Evolutionary conservation across 2,329 filamentous ascomycete genomes (phyloP), one percentile per base, ranked within the genome.

Genomic region (Colletotrichum eleusines): DNA sequence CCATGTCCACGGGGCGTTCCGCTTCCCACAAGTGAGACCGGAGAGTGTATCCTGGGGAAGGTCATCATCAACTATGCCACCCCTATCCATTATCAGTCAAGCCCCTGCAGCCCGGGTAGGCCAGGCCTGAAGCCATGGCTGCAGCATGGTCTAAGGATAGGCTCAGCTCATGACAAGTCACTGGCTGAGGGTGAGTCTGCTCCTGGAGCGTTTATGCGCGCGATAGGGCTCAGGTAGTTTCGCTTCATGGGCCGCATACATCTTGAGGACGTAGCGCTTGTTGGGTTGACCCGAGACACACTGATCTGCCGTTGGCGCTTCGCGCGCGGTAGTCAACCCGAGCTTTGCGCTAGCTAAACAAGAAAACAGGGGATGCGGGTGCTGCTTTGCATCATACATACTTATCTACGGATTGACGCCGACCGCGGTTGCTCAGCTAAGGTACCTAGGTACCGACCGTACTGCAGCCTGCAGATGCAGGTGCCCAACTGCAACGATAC

Each of bases 281-380:
- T 31, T 42, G 7, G 18, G 23, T 11, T 12, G 26, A 44, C 20
- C 35, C 42, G 23, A 44, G 18, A 31, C 38, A 9, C 26, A 26
- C 31, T 26, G 33, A 31, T 11, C 11, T 58, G 23, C 23, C n/a
- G 35, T 26, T 61, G 58, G 55, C 55, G 55, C 28, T 33, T 61
- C 42, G 38, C 57, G n/a, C 57, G 57, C 57, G 58, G 33, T 50
- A 48, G 28, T 42, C 26, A 16, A 23, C 26, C 20, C 20, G n/a
- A 40, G 8, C 35, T 12, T 38, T 28, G 31, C 23, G 20, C 53
- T 12, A 18, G 28, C 31, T 14, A 5, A 18, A 16, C 35, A 38
- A 23, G 20, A n/a, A 20, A 23, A 12, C 18, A 44, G 6, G 42
- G 9, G 42, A 16, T 44, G 42, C 42, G 18, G 18, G 18, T n/a